Base-by-base conservation (phyloP, 306 rosid genomes). In the Quillaja saponaria region DNA sequence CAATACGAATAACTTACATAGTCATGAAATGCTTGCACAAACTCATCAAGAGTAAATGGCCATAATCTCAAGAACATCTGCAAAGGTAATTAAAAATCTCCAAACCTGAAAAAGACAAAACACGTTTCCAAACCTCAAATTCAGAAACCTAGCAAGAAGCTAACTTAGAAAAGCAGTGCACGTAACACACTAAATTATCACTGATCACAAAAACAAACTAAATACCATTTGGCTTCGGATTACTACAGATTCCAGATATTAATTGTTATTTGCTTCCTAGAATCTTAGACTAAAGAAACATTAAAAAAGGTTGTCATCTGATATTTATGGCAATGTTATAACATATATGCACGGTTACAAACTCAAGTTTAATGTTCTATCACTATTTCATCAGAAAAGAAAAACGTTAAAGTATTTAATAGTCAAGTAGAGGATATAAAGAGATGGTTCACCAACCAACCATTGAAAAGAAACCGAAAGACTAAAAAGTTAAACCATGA, bases 41-140 rank as follows among this genome's bases (percentile, higher is more conserved):
- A 92, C 70, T 92, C 99, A 67, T 92, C 99, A 19, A 89, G 87
- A 42, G 99, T 92, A 73, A 92, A 92, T 10, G 99, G 95, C 99
- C 99, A 92, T 51, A 92, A 68, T n/a, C 80, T 81, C 90, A 44
- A 92, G 95, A 80, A 87, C 85, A 65, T 94, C 99, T 55, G 95
- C 85, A 71, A 94, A 94, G 19, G 97, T 87, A 76, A 94, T 87
- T 63, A 94, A 78, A 82, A 94, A 94, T 73, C 87, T 83, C 99
- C 99, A 94, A 38, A 85, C 95, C 99, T 92, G 89, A 71, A 71
- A 84, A 47, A 71, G 40, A 69, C 68, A 53, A 63, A 15, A 75
- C 63, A 49, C 34, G 41, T 20, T 63, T 49, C 60, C 39, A 57
- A 64, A 48, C 65, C 25, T 58, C 17, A 56, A 61, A 66, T 44